These are phyloP conservation scores for Cyberlindnera xylosilytica DNA, from an alignment of 805 yeast genomes.

Conservation along the genomic window DNA sequence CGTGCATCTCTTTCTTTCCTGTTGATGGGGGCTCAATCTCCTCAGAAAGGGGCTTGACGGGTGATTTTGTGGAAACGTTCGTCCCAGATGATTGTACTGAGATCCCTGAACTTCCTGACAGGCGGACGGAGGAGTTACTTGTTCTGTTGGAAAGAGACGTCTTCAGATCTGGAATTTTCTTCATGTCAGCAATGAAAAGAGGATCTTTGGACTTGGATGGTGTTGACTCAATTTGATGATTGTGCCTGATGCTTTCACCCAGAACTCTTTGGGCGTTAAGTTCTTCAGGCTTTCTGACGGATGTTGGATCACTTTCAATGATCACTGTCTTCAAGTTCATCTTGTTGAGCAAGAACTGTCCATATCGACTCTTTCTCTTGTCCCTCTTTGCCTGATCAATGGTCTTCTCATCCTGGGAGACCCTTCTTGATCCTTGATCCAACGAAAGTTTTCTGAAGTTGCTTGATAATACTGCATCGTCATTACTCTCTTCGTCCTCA, in stretches of 20 bases:
- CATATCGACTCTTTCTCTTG: slow-evolving; percentile 30
- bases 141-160: slow-evolving; percentile 7
- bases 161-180: slow-evolving; percentile 20
- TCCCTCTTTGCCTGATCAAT: slow-evolving; percentile 18
- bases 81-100: slow-evolving; percentile 1
- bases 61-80: neutral
- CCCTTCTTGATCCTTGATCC: slow-evolving; percentile 13
- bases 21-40: neutral
- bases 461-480: slow-evolving; percentile 12
- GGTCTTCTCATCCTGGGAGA: slow-evolving; percentile 8
- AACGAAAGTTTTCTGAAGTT: slow-evolving; percentile 24
- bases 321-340: slow-evolving; percentile 39
- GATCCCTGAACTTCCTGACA: slow-evolving; percentile 6
- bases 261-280: slow-evolving; percentile 7
- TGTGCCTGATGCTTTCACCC: slow-evolving; percentile 14
- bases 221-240: slow-evolving; percentile 13
- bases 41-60: slow-evolving; percentile 1
- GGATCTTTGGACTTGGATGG: slow-evolving; percentile 16
- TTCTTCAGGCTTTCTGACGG: slow-evolving; percentile 24
- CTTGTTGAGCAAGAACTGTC: slow-evolving; percentile 38
- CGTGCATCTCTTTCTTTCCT: slow-evolving; percentile 10
- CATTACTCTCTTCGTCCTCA: slow-evolving; percentile 4
- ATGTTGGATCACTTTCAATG: slow-evolving; percentile 32
- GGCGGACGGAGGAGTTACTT: slow-evolving; percentile 1
- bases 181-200: slow-evolving; percentile 3